Evolutionary conservation across 192 early-diverging fungal species (phyloP), one percentile per base, ranked within the genome.

Genomic region (Neocallimastix lanati): DNA sequence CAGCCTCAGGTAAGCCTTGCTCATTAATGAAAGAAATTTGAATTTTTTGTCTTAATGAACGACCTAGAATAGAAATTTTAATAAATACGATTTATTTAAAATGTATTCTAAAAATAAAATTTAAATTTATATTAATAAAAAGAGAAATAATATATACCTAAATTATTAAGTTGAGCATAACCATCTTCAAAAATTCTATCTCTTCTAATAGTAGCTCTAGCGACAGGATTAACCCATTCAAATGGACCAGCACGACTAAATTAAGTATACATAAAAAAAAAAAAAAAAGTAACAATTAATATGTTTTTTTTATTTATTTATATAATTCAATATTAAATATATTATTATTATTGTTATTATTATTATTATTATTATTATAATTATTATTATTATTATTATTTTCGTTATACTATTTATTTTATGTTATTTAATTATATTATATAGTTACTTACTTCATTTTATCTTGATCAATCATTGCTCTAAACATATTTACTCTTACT

Each of bases 131-230:
- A 33, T 6, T 33, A 33, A 33, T 33, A 33, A 33, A 6, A 33
- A 33, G 3, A 33, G 11, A 6, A 33, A 33, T 33, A 33, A 33
- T 33, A 33, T 6, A 33, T 78, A 28, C 86, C 91, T 11, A 96
- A 85, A 5, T 83, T 81, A 83, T 92, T 90, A 11, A 98, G 84
- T 15, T 91, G 85, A 0, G 82, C 84, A 82, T 90, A 98, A 1
- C 94, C 97, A 84, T 98, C 97, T 29, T 97, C 92, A 84, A 98
- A 97, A 21, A 96, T 90, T 36, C 85, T 85, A n/a, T 85, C 88
- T 7, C 97, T 90, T 6, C 90, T 88, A 36, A 98, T 87, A 0
- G 82, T 85, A 0, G 91, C 92, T 9, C 88, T 79, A 18, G 83
- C 83, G 12, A 80, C 76, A 2, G 86, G 83, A 2, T 77, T 35